Evolutionary conservation across 306 rosid species (phyloP).

Genomic region (Cucurbita pepo): DNA sequence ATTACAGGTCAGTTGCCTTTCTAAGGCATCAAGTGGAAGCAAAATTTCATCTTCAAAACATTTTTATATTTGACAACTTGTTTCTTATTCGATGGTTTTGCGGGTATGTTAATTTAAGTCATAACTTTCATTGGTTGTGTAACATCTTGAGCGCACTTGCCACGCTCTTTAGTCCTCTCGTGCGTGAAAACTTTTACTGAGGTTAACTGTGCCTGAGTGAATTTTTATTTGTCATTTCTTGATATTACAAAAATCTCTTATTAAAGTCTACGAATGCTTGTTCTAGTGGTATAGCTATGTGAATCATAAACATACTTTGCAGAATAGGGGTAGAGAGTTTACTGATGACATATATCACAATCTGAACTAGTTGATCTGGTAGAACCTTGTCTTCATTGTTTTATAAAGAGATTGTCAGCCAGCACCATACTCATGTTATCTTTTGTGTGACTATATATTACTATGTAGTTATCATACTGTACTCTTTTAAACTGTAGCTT

Average conservation of each 20-base stretch:
- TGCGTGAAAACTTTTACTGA: not conserved
- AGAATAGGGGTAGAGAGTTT: not conserved
- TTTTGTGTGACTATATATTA: not conserved
- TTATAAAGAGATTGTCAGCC: not conserved
- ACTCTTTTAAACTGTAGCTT: constrained; percentile 43
- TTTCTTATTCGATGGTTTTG: not conserved
- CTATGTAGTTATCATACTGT: not conserved
- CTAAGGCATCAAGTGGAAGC: not conserved
- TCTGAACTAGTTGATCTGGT: not conserved
- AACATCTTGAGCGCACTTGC: not conserved
- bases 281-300: not conserved
- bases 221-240: not conserved
- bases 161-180: not conserved
- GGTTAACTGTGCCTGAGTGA: not conserved
- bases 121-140: not conserved
- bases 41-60: not conserved
- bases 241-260: not conserved
- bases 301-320: not conserved
- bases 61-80: not conserved
- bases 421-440: not conserved
- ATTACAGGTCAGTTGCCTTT: constrained; percentile 48
- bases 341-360: not conserved
- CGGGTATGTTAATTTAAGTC: not conserved
- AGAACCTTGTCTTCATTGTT: not conserved
- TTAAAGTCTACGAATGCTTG: not conserved